A percentile compares a stretch with the other conserved stretches of the same genome.
Conservation (phyloP, 75 land plant species). For the Gnetum montanum region DNA sequence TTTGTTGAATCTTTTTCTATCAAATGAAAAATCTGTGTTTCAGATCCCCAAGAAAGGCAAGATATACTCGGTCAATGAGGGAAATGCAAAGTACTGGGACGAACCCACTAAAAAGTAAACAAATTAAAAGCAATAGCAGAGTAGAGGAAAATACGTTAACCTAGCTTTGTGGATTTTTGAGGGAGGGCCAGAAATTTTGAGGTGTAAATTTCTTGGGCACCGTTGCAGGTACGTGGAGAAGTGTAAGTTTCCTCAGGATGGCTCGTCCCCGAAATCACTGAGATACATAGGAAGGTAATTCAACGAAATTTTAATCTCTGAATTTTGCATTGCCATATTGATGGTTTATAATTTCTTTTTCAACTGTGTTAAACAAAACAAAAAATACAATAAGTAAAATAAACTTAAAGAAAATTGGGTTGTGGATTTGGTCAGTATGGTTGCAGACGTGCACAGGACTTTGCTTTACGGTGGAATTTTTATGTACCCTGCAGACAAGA, state of each 20-base stretch:
- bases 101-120: conserved; percentile 75
- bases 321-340: too few relatives aligned
- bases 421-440: too few relatives aligned
- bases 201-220: neutral
- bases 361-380: too few relatives aligned
- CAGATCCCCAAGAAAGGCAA: conserved; percentile 98
- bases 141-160: too few relatives aligned
- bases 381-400: too few relatives aligned
- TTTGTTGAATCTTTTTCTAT: neutral
- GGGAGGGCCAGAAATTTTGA: too few relatives aligned
- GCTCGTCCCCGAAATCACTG: conserved; percentile 88
- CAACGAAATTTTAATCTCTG: too few relatives aligned
- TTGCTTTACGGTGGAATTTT: conserved; percentile 22
- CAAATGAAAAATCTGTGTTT: neutral
- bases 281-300: conserved; percentile 97
- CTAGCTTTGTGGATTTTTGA: too few relatives aligned
- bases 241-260: conserved; percentile 94
- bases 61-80: conserved; percentile 98
- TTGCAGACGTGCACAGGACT: conserved; percentile 24
- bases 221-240: conserved; percentile 76
- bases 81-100: conserved; percentile 98
- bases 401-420: too few relatives aligned
- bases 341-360: too few relatives aligned
- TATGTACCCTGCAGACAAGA: conserved; percentile 28
- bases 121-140: too few relatives aligned